A percentile compares a stretch with the other conserved stretches of the same genome.
Conservation (phyloP, 371 early-diverging fungal genomes). For the Mortierella sp. region DNA sequence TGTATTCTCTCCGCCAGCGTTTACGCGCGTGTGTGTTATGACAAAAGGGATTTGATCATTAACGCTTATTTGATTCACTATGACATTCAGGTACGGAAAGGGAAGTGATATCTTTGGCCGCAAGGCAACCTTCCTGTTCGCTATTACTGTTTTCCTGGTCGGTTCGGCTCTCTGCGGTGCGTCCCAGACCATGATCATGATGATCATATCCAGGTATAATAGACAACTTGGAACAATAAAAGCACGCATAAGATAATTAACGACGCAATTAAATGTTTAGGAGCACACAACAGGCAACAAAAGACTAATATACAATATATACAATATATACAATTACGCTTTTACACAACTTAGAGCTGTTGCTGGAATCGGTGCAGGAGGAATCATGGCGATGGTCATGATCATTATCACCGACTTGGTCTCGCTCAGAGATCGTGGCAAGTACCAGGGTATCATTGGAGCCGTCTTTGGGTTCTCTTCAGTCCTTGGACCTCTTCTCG, state of each 20-base stretch:
- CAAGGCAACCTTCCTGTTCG: constrained; percentile 69
- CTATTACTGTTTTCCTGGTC: constrained; percentile 71
- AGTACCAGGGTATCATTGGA: constrained; percentile 66
- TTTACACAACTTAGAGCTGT: constrained; percentile 13
- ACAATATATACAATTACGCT: not conserved
- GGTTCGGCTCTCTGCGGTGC: constrained; percentile 79
- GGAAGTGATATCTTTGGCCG: constrained; percentile 77
- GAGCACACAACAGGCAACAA: not conserved
- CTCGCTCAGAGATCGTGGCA: constrained; percentile 61
- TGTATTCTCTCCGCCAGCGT: not conserved
- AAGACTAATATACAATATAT: no score
- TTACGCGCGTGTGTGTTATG: no score
- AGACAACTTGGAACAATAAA: not conserved
- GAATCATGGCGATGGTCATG: constrained; percentile 64
- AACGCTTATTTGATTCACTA: not conserved
- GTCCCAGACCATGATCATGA: constrained; percentile 73
- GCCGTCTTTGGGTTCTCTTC: constrained; percentile 69
- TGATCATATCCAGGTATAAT: constrained; percentile 76
- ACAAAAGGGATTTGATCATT: not conserved
- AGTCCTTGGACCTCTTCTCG: constrained; percentile 78
- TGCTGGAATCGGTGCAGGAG: constrained; percentile 82
- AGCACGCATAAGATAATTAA: no score
- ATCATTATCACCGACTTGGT: constrained; percentile 67
- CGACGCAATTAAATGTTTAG: no score
- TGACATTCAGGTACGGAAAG: constrained; percentile 21